Evolutionary conservation across 345 rosid species (phyloP), one percentile per base, ranked within the genome.

Genomic region (Acer campestre): DNA sequence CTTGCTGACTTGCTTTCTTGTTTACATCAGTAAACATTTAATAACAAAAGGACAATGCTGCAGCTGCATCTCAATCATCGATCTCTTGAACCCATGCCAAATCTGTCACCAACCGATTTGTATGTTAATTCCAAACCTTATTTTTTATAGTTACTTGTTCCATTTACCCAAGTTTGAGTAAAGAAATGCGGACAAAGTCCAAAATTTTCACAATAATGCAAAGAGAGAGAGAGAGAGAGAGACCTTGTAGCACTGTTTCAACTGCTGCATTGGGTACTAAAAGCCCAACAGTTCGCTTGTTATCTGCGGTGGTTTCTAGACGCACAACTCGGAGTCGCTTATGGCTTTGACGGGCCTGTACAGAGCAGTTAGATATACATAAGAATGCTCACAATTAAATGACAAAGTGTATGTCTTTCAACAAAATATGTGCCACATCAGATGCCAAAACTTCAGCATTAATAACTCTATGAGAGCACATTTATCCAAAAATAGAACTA

Each of bases 41-140:
- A 20, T 53, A 20, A 6, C 23, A 62, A 49, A 44, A 68, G 22
- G 10, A 6, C 42, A 16, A 17, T 9, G 31, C 77, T 77, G 38
- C 20, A 58, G n/a, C 20, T 14, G 17, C 27, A 11, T 78, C 83
- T 88, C 83, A 88, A 83, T 92, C 98, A 13, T 92, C 97, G 27
- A 96, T 86, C 63, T 91, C 97, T 78, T 96, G 96, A 75, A 93
- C 97, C 98, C 98, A 96, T 62, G 96, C 92, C 86, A 96, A 86
- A 88, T 92, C 99, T 96, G 93, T 80, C 79, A 73, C 53, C 72
- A 75, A 40, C 2, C 35, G 16, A 58, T 51, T 71, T 53, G 55
- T 29, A 1, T 22, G 65, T 20, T 1, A 70, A 31, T 53, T 42
- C 11, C 59, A 58, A n/a, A 67, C 17, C 27, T 42, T 31, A 23